Base-by-base conservation (phyloP, 176 grass and related monocot genomes). In the Echinochloa phyllopogon region DNA sequence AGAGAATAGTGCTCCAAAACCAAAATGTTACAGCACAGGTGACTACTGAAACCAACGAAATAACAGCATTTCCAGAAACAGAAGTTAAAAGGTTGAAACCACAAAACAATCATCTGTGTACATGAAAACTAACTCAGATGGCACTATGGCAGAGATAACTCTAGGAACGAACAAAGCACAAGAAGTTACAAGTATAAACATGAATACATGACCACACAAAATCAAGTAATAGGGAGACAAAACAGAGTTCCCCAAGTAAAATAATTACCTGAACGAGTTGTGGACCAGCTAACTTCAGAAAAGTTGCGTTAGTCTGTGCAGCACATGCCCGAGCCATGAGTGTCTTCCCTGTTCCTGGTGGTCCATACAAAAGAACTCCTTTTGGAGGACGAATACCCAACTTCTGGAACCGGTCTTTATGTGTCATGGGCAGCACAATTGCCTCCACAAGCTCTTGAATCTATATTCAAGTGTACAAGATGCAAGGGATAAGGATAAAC, bases 361-460 rank as follows among this genome's bases (percentile, higher is more conserved):
- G 96, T 83, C 96, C 96, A 94, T 98, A 98, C 27, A 98, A 77
- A 88, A 98, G 91, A 69, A 98, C 88, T 44, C 96, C 96, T 90
- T 98, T 98, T 33, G 96, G 89, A 47, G 93, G 93, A 79, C 89
- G 90, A 86, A 98, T 87, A 71, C 96, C 96, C 80, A 98, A 79
- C 78, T 87, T 98, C 69, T 98, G 91, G 80, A 98, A 98, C 23
- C 87, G 80, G 43, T 98, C 93, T 70, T 94, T 92, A 62, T 98
- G 93, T 20, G 91, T 95, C 96, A 98, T 92, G 10, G 96, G 93
- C 74, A 98, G 66, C n/a, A 95, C 96, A 71, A 98, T 95, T 49
- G 96, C 96, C 65, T 98, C 96, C 39, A 94, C 93, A 45, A 98
- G 93, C 79, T 94, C 93, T 88, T 98, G 96, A 86, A 98, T 95